Evolutionary conservation across 805 yeast genomes (phyloP), one percentile per base, ranked within the genome.

Genomic region (Torulaspora quercuum): DNA sequence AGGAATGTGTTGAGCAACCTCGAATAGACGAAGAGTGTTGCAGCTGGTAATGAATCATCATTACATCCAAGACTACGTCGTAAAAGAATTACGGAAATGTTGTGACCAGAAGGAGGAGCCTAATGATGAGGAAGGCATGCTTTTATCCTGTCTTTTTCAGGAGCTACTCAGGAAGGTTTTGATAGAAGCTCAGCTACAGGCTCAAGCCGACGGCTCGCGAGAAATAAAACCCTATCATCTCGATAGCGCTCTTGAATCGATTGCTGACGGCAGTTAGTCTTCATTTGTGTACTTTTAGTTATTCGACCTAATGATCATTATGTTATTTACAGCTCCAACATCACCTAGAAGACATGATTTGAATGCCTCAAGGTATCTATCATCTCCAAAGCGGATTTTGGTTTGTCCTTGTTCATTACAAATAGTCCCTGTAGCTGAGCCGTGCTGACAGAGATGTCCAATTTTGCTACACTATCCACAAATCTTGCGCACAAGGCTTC

Each of bases 361-460:
- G 68, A 61, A 5, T 57, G 48, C 23, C 53, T 51, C 15, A 65
- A 40, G 1, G 62, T 56, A 4, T 59, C 59, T 9, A 84, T 72
- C 79, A 80, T 82, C 9, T 64, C 65, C 17, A 89, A 63, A 0
- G 97, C 95, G 4, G 74, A 73, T 21, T 72, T 70, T 0, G 97
- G 95, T 41, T 79, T 80, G 41, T 82, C 75, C 61, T 92, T 92
- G 64, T 86, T 85, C 65, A 85, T 85, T 2, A 92, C 96, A 68
- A 92, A 92, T 34, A 92, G 69, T 0, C 98, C 98, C 60, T 92
- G 98, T 41, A 92, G 69, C 56, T 87, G 95, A 1, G 98, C 98
- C 0, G 97, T 88, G 51, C 95, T 82, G 22, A 90, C 76, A 1
- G 75, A 73, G 44, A 75, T 59, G 22, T 70, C 69, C 45, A 82